phyloP scores from a whole-genome alignment of 805 yeast species.

The Kazachstania martiniae region DNA sequence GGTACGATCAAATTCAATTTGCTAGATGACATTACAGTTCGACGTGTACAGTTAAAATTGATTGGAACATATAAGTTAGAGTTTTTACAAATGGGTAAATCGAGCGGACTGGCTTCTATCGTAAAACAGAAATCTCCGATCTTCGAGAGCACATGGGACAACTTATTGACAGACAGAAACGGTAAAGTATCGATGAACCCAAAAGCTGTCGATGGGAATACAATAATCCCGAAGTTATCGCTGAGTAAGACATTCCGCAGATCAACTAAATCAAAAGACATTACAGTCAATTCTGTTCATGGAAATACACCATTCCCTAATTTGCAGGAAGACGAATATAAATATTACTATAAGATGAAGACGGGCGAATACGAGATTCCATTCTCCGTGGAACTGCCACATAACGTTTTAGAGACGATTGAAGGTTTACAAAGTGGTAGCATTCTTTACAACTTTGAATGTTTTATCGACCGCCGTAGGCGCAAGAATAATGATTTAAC shows the following conservation, averaged over 20 bases:
- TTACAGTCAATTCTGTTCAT: no score
- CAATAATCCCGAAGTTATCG: no score
- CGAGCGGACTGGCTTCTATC: conserved; percentile 27
- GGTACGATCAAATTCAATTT: conserved; percentile 58
- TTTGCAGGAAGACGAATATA: no score
- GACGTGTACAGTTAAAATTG: conserved; percentile 48
- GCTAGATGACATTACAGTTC: conserved; percentile 62
- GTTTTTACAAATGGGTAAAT: conserved; percentile 34
- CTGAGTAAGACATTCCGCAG: no score
- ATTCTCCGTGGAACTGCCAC: conserved; percentile 71
- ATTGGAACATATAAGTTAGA: conserved; percentile 55
- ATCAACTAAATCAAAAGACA: no score
- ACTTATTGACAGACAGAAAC: conserved; percentile 25
- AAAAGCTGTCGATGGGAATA: background rate
- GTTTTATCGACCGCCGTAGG: conserved; percentile 33
- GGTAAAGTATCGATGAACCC: background rate
- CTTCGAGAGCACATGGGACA: conserved; percentile 69
- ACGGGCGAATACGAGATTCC: conserved; percentile 84
- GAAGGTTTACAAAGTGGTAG: conserved; percentile 81
- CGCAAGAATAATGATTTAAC: background rate
- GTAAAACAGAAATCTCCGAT: conserved; percentile 45
- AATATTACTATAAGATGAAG: conserved; percentile 30
- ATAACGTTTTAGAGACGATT: conserved; percentile 72
- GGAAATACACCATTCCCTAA: no score
- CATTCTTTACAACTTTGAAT: conserved; percentile 56